Percentiles rank a stretch among this genome's conserved stretches.
Conservation (phyloP, 2,329 filamentous ascomycete species). For the Microcyclosporella mali region DNA sequence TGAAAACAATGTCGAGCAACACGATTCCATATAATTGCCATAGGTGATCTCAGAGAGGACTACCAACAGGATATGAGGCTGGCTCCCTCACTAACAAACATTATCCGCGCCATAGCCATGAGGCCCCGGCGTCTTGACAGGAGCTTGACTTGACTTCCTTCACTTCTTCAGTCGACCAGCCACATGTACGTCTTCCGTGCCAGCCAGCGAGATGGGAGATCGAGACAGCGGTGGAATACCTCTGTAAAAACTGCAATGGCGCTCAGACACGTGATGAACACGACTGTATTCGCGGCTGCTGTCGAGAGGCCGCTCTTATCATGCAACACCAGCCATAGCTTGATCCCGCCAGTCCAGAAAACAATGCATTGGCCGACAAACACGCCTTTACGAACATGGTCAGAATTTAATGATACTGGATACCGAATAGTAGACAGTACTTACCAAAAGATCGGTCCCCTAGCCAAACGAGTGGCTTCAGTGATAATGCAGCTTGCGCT, state of each 20-base stretch:
- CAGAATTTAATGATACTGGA: constrained; percentile 3
- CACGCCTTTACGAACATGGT: constrained; percentile 14
- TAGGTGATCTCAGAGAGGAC: no score
- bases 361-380: constrained; percentile 25
- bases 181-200: constrained; percentile 19
- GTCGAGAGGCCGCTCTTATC: constrained; percentile 8
- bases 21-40: no score
- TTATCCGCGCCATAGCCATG: no score
- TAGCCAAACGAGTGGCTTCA: constrained; percentile 20
- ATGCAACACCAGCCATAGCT: constrained; percentile 23
- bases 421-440: constrained; percentile 1
- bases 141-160: no score
- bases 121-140: no score
- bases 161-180: constrained; percentile 15
- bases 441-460: constrained; percentile 28
- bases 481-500: constrained; percentile 19
- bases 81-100: no score
- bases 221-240: constrained; percentile 22
- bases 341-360: constrained; percentile 28
- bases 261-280: constrained; percentile 18
- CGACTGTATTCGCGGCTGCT: constrained; percentile 22
- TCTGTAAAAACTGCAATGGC: constrained; percentile 19
- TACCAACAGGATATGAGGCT: no score
- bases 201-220: constrained; percentile 22
- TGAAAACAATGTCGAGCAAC: no score